These are phyloP conservation scores for Quercus berberidifolia DNA, from an alignment of 306 rosid genomes.

Conservation along the genomic window DNA sequence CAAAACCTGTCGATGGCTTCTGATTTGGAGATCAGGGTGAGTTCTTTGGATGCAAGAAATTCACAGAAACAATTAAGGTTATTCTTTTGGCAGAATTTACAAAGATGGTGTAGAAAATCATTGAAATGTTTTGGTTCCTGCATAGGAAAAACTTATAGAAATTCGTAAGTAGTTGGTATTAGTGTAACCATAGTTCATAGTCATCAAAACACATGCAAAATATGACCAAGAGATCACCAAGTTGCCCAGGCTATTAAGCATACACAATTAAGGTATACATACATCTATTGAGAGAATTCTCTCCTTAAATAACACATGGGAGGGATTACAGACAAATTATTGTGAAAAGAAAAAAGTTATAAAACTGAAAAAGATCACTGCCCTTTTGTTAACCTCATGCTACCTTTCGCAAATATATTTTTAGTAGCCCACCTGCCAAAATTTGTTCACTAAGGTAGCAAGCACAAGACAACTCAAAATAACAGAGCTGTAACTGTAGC, in stretches of 20 bases:
- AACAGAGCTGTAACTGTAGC: not conserved
- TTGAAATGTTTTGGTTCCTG: slow-evolving; percentile 95
- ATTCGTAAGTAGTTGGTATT: not conserved
- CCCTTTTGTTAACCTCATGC: not conserved
- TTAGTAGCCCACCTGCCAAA: not conserved
- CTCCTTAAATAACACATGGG: not conserved
- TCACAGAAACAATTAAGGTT: slow-evolving; percentile 50
- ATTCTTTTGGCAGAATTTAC: slow-evolving; percentile 56
- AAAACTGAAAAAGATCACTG: not conserved
- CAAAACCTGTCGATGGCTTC: slow-evolving; percentile 83
- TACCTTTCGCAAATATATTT: not conserved
- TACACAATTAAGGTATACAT: not conserved
- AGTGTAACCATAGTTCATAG: not conserved
- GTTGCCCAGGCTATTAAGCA: slow-evolving; percentile 8
- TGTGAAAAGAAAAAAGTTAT: not conserved
- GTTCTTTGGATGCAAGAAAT: slow-evolving; percentile 52
- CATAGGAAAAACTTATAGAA: not conserved
- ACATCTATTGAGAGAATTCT: not conserved
- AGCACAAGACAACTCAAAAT: not conserved
- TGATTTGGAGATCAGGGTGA: slow-evolving; percentile 65
- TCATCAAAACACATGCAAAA: not conserved
- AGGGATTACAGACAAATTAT: not conserved
- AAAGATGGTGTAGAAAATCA: slow-evolving; percentile 54
- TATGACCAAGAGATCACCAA: not conserved
- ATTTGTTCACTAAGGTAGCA: not conserved